phyloP scores from a whole-genome alignment of 2,329 filamentous ascomycete genomes.

The Monilinia laxa region DNA sequence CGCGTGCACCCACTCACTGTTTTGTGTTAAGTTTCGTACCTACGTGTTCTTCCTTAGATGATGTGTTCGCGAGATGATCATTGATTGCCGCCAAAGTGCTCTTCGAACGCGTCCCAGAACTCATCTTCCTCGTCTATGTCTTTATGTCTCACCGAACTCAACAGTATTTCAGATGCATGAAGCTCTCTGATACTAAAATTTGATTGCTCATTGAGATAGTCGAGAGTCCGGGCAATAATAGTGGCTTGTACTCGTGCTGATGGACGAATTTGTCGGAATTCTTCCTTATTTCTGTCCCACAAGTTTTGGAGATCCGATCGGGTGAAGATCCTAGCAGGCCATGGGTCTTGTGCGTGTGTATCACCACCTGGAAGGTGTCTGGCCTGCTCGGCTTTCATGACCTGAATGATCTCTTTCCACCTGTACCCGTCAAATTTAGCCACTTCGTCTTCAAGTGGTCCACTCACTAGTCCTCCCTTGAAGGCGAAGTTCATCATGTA shows the following conservation, averaged over 20 bases:
- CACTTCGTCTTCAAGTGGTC: too few species aligned
- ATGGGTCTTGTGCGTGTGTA: background rate
- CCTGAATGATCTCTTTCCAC: background rate
- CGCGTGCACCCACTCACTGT: background rate
- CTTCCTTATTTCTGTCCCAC: too few species aligned
- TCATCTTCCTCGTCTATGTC: background rate
- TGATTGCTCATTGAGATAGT: too few species aligned
- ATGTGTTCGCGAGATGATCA: background rate
- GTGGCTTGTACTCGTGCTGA: too few species aligned
- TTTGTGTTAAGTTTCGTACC: background rate
- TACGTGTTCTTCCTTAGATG: background rate
- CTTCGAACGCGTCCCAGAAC: background rate
- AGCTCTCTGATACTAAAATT: fast-evolving
- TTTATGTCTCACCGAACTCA: too few species aligned
- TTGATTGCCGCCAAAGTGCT: too few species aligned
- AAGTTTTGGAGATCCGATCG: fast-evolving
- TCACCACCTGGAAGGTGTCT: background rate
- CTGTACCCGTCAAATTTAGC: too few species aligned
- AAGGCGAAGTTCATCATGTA: background rate
- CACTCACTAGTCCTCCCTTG: too few species aligned
- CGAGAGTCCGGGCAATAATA: too few species aligned
- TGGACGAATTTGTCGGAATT: too few species aligned
- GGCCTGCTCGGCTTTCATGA: background rate
- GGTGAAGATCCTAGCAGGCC: background rate
- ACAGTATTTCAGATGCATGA: background rate